phyloP scores from a whole-genome alignment of 108 stramenopile genomes.

The Fragilaria crotonensis region DNA sequence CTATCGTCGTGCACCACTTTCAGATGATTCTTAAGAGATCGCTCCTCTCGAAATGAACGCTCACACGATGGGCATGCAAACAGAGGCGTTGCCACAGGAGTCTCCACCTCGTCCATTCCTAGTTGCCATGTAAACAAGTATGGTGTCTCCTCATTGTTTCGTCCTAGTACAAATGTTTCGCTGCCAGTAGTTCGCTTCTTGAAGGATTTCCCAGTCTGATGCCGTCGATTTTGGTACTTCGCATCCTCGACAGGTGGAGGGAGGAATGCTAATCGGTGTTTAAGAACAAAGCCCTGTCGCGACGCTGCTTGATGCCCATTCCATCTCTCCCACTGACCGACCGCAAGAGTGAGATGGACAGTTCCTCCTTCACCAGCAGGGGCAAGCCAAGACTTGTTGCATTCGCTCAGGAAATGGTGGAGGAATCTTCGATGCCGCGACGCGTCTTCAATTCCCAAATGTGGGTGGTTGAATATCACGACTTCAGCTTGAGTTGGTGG shows the following conservation, averaged over 20 bases:
- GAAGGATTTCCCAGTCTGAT: conserved; percentile 82
- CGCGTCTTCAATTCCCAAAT: conserved; percentile 77
- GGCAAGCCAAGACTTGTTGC: conserved; percentile 36
- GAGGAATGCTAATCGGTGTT: conserved; percentile 39
- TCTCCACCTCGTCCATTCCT: background rate
- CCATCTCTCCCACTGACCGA: conserved; percentile 73
- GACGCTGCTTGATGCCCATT: conserved; percentile 45
- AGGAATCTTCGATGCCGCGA: conserved; percentile 63
- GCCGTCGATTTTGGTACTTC: conserved; percentile 55
- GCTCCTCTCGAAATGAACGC: conserved; percentile 52
- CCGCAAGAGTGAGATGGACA: conserved; percentile 61
- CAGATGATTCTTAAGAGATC: conserved; percentile 68
- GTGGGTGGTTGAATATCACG: conserved; percentile 86
- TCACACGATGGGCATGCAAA: conserved; percentile 55
- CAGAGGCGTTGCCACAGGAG: background rate
- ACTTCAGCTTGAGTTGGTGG: conserved; percentile 21
- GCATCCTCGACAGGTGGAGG: conserved; percentile 38
- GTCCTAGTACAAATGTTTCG: conserved; percentile 64
- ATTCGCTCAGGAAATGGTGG: conserved; percentile 68
- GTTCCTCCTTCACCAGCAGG: conserved; percentile 20
- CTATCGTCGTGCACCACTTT: conserved; percentile 20
- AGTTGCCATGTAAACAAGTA: conserved; percentile 28
- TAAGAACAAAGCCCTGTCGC: conserved; percentile 46
- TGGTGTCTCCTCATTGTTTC: conserved; percentile 16
- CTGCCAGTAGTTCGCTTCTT: conserved; percentile 45